phyloP scores from a whole-genome alignment of 148 eudicot genomes.

The Vaccinium corymbosum region DNA sequence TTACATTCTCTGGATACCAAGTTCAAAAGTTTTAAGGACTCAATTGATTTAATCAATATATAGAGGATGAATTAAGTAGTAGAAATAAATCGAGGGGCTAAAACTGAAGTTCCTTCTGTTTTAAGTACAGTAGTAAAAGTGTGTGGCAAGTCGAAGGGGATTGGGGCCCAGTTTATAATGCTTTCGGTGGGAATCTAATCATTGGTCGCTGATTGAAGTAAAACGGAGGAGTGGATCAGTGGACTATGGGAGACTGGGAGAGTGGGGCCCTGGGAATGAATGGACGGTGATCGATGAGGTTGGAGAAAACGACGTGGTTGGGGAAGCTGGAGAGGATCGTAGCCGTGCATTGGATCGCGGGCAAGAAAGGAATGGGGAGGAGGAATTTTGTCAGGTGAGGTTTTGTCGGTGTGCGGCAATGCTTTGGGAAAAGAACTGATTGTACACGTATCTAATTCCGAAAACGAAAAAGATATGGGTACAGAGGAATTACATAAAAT shows the following conservation, averaged over 20 bases:
- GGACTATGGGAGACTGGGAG: not conserved
- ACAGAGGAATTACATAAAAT: too few species aligned
- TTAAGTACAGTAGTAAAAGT: not conserved
- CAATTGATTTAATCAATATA: too few species aligned
- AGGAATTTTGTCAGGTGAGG: not conserved
- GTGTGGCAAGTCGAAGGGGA: not conserved
- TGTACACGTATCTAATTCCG: too few species aligned
- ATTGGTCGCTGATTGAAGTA: constrained; percentile 12
- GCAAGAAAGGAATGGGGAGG: not conserved
- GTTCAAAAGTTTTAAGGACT: too few species aligned
- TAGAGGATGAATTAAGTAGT: too few species aligned
- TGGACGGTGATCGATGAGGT: not conserved
- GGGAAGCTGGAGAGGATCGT: not conserved
- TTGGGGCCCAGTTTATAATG: not conserved
- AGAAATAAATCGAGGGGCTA: too few species aligned
- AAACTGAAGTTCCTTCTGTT: too few species aligned
- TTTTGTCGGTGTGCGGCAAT: constrained; percentile 7
- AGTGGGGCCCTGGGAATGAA: not conserved
- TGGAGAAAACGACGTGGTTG: not conserved
- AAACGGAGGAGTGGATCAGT: not conserved
- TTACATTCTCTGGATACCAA: too few species aligned
- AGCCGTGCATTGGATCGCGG: constrained; percentile 19
- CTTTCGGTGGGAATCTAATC: constrained; percentile 11
- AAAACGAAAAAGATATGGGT: too few species aligned
- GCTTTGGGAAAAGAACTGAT: too few species aligned